phyloP scores from a whole-genome alignment of 2,329 filamentous ascomycete species.

The Calycina herbarum region DNA sequence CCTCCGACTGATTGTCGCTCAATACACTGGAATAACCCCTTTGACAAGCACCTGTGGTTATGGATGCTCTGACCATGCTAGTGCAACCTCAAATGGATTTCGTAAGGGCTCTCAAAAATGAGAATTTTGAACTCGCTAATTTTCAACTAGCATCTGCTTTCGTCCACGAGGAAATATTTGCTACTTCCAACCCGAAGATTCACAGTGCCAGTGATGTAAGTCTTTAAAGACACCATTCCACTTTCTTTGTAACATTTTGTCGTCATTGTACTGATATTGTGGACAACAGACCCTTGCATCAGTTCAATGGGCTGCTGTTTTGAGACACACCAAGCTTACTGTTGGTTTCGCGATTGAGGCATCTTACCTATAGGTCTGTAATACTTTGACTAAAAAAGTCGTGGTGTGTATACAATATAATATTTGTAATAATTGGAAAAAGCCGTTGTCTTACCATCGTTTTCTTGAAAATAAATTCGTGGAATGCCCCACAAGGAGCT shows the following conservation, averaged over 20 bases:
- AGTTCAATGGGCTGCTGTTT: constrained; percentile 1
- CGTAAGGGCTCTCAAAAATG: neutral
- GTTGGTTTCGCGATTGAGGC: constrained; percentile 8
- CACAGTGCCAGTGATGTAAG: constrained; percentile 13
- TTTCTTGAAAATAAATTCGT: neutral
- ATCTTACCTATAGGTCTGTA: constrained; percentile 4
- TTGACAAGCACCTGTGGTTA: constrained; percentile 4
- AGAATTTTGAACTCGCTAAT: neutral
- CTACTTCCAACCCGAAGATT: constrained; percentile 7
- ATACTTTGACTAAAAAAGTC: neutral
- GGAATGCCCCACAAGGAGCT: no score
- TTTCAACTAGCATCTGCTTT: neutral
- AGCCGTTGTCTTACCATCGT: neutral
- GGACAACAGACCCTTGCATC: neutral
- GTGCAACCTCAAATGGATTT: constrained; percentile 5
- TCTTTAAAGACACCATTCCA: neutral
- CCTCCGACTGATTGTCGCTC: neutral
- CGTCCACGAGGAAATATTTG: constrained; percentile 4
- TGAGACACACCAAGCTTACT: constrained; percentile 10
- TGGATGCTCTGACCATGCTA: constrained; percentile 10
- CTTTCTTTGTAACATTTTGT: no score
- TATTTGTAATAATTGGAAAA: neutral
- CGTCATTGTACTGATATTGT: neutral
- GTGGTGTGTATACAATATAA: neutral
- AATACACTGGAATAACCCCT: neutral